Conservation (phyloP, 2,329 filamentous ascomycete genomes). For the Cladophialophora psammophila region DNA sequence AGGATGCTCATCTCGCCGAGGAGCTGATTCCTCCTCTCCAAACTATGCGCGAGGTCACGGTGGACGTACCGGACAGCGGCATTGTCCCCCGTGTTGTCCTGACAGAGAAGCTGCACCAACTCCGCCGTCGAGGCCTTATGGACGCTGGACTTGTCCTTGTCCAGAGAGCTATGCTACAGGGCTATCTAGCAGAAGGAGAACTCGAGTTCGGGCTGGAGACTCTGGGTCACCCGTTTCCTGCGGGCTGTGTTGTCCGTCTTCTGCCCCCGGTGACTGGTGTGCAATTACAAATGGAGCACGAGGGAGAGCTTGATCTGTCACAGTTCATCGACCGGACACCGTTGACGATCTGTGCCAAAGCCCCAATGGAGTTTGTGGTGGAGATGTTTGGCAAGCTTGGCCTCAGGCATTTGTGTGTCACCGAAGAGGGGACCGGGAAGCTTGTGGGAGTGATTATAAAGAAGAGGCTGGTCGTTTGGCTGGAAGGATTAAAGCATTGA, state of each 20-base stretch:
- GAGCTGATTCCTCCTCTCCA: conserved; percentile 60
- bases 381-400: conserved; percentile 68
- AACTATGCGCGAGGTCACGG: conserved; percentile 65
- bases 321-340: conserved; percentile 64
- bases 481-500: conserved; percentile 53
- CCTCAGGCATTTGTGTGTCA: conserved; percentile 61
- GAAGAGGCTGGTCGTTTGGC: conserved; percentile 63
- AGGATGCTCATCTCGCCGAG: conserved; percentile 50
- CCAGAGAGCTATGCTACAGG: conserved; percentile 56
- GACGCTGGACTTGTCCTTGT: conserved; percentile 66
- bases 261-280: conserved; percentile 19
- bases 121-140: conserved; percentile 61
- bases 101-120: conserved; percentile 54
- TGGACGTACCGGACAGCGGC: conserved; percentile 55
- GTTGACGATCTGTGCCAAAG: conserved; percentile 57
- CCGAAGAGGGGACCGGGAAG: conserved; percentile 59
- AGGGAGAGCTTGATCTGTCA: conserved; percentile 54
- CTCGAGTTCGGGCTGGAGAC: conserved; percentile 61
- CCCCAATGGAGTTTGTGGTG: conserved; percentile 65
- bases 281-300: conserved; percentile 12
- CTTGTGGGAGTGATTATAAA: conserved; percentile 65
- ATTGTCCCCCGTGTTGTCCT: conserved; percentile 54
- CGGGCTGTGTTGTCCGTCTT: conserved; percentile 30
- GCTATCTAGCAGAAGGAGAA: conserved; percentile 63
- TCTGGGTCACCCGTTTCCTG: conserved; percentile 17